Base-by-base conservation (phyloP, 2,329 filamentous ascomycete species). In the Hyphodiscus sp. region DNA sequence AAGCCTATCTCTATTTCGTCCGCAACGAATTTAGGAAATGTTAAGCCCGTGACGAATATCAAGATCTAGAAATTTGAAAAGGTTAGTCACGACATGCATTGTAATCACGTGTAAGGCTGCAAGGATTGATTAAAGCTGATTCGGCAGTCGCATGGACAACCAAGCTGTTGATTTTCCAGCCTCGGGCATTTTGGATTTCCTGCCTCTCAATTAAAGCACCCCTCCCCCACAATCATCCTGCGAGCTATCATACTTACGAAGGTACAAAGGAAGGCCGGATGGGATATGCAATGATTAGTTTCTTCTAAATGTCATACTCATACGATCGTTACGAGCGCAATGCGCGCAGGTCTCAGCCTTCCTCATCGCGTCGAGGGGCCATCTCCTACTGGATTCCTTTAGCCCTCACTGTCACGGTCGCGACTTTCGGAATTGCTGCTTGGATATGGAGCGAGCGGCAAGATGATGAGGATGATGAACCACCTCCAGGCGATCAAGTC, bases 381-480 rank as follows among this genome's bases (percentile, higher is more conserved):
- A 81, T 89, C 73, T 81, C 85, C 66, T 92, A 95, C 73, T 96
- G 91, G 89, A 82, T 96, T 56, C 92, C 92, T 58, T 79, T 97
- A 53, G 86, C 85, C 60, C 73, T 96, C 60, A 96, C 91, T 48
- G 83, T 95, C 54, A 91, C 90, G 46, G 83, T 95, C 62, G 92
- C 92, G 56, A 90, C 91, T 20, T 85, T 88, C 52, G 91, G 91
- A 33, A 74, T 95, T 47, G 91, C 86, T 50, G 90, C 90, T 53
- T 97, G 92, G 92, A 83, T 91, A 56, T 96, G 91, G 91, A 95
- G 87, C 69, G 91, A 95, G 73, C 86, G 89, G 65, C 82, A 79
- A 65, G 85, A 88, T 61, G 81, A 85, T 54, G 85, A 89, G 50
- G 85, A 91, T 26, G 78, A 81, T 53, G 78, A 83, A 58, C 26